A percentile compares a stretch with the other conserved stretches of the same genome.
phyloP scores from a whole-genome alignment of 257 asterid species.

The Capsicum rhomboideum region DNA sequence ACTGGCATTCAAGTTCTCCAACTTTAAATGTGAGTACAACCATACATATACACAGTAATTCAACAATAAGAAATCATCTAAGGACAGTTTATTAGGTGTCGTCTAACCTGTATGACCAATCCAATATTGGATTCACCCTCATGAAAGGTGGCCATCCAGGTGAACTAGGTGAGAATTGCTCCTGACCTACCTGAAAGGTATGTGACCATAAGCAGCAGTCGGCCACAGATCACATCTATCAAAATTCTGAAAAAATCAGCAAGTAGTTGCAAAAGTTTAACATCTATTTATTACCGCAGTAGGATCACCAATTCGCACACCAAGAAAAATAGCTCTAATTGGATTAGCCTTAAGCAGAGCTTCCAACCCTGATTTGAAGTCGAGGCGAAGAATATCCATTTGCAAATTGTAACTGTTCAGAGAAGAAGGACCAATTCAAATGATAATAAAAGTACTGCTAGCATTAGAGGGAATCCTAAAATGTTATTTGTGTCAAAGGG shows the following conservation, averaged over 20 bases:
- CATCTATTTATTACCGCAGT: conserved; percentile 55
- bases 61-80: background rate
- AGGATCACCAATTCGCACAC: conserved; percentile 93
- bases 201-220: background rate
- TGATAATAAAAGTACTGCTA: conserved; percentile 2
- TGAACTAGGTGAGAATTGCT: conserved; percentile 92
- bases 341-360: conserved; percentile 68
- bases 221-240: background rate
- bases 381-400: conserved; percentile 79
- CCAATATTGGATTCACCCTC: conserved; percentile 96
- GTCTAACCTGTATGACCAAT: conserved; percentile 85
- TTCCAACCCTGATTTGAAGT: conserved; percentile 85
- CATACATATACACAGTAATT: background rate
- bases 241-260: background rate
- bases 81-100: background rate
- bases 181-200: conserved; percentile 75
- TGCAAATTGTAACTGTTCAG: conserved; percentile 62
- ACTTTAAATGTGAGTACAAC: background rate
- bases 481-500: background rate
- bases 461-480: background rate
- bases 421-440: conserved; percentile 5
- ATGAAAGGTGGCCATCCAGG: conserved; percentile 96
- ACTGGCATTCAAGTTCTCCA: background rate
- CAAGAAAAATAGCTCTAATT: conserved; percentile 83
- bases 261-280: background rate